phyloP scores from a whole-genome alignment of 805 yeast genomes.

The Candida lessepsii region DNA sequence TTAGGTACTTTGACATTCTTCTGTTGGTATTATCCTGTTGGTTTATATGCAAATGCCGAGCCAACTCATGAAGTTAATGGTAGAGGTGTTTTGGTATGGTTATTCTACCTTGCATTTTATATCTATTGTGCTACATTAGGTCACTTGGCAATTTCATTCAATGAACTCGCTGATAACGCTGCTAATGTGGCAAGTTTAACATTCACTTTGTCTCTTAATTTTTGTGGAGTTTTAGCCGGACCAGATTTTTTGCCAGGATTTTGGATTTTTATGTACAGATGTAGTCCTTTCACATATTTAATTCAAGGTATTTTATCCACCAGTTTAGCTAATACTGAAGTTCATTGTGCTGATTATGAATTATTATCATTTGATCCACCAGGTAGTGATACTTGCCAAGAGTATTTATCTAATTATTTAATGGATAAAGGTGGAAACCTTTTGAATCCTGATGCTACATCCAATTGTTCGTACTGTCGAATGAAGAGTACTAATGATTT shows the following conservation, averaged over 20 bases:
- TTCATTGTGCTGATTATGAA: slow-evolving; percentile 34
- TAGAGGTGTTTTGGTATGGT: slow-evolving; percentile 42
- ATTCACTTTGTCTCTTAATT: slow-evolving; percentile 34
- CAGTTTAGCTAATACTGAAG: slow-evolving; percentile 31
- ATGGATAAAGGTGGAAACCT: slow-evolving; percentile 45
- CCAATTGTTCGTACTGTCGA: slow-evolving; percentile 60
- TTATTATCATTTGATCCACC: slow-evolving; percentile 22
- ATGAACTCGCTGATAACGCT: slow-evolving; percentile 33
- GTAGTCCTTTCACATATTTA: slow-evolving; percentile 66
- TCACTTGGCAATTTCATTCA: slow-evolving; percentile 29
- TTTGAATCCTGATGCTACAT: slow-evolving; percentile 40
- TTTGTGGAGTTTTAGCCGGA: slow-evolving; percentile 37
- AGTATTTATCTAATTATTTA: slow-evolving; percentile 26
- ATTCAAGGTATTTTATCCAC: slow-evolving; percentile 49
- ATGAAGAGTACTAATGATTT: slow-evolving; percentile 56
- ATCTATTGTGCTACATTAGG: slow-evolving; percentile 30
- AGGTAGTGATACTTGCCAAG: slow-evolving; percentile 28
- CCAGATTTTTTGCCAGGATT: slow-evolving; percentile 37
- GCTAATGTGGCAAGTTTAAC: slow-evolving; percentile 30
- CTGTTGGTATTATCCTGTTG: slow-evolving; percentile 64
- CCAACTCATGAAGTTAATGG: slow-evolving; percentile 36
- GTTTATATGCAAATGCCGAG: slow-evolving; percentile 48
- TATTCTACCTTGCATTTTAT: slow-evolving; percentile 24
- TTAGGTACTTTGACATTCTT: slow-evolving; percentile 44
- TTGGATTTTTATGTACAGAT: slow-evolving; percentile 78